Base-by-base conservation (phyloP, 495 filamentous ascomycete species). In the Apiosordaria backusii region DNA sequence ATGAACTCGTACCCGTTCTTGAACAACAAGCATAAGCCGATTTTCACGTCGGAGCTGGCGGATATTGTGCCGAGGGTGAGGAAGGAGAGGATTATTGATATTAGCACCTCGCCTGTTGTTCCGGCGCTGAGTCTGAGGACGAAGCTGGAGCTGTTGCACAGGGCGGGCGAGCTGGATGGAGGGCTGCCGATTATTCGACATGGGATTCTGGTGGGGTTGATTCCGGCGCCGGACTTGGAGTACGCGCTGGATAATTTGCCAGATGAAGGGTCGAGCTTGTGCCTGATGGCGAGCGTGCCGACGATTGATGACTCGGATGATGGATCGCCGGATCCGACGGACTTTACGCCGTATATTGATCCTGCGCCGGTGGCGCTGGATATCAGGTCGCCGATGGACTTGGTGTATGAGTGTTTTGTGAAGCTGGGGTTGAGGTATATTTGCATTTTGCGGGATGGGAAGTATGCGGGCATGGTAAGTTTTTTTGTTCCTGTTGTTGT, bases 1-100 rank as follows among this genome's bases (percentile, higher is more conserved):
- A 92, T 99, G 88, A 98, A 99, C 76, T 90, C 92, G 10, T 99
- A 98, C 69, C 95, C 95, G 1, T 96, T 93, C 78, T 85, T 99
- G 26, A 92, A 96, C 78, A 96, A 92, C 78, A 99, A 98, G 72
- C 85, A 92, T 61, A 92, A 94, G 59, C 91, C 93, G 4, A 80
- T 94, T 25, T 95, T 96, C 76, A 96, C 93, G 7, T 86, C 88
- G 4, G 87, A 91, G 52, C 83, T 99, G 3, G 89, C 88, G 18
- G 94, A 97, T 62, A 96, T 99, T 55, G 90, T 92, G 4, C 87
- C 90, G 3, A 86, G 87, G 9, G 78, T 89, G 4, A 89, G 91
- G 15, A 81, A 83, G 54, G 86, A 91, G 70, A 85, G 93, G 45
- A 81, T 93, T 61, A 97, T 99, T 68, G 95, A 99, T 72, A 93